These are phyloP conservation scores for Fraxinus quadrangulata DNA, from an alignment of 257 asterid species.

Conservation along the genomic window DNA sequence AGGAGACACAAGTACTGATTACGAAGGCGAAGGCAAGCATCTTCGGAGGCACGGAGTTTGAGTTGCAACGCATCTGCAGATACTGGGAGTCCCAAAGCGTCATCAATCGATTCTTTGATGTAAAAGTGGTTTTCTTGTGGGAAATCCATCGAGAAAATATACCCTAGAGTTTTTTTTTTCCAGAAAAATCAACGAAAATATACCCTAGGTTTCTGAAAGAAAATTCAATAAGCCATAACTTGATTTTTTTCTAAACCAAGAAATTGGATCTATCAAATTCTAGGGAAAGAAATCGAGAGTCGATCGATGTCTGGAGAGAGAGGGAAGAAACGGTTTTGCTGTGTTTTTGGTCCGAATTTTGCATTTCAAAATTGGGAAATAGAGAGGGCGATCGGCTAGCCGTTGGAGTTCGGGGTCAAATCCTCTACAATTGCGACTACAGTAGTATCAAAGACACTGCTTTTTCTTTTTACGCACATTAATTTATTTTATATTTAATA, in stretches of 20 bases:
- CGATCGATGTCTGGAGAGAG: slow-evolving; percentile 1
- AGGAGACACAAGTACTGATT: slow-evolving; percentile 56
- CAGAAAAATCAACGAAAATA: not conserved
- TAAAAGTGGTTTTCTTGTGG: slow-evolving; percentile 76
- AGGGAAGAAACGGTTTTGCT: not conserved
- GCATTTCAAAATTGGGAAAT: not conserved
- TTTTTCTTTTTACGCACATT: too few species aligned
- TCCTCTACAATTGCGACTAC: not conserved
- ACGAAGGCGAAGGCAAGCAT: slow-evolving; percentile 48
- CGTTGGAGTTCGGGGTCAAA: not conserved
- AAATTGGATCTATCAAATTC: not conserved
- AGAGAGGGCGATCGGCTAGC: not conserved
- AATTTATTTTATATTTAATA: too few species aligned
- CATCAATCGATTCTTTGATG: slow-evolving; percentile 74
- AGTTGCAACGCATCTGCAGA: slow-evolving; percentile 56
- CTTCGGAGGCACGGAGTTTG: slow-evolving; percentile 72
- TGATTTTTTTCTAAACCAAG: not conserved
- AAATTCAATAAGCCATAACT: not conserved
- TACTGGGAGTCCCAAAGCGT: slow-evolving; percentile 70
- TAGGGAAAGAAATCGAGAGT: not conserved
- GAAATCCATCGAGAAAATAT: slow-evolving; percentile 53
- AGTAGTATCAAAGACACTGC: not conserved
- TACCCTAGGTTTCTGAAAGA: not conserved
- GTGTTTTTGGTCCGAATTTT: not conserved
- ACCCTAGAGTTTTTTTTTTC: not conserved